Evolutionary conservation across 495 filamentous ascomycete species (phyloP).

Genomic region (Durotheca rogersii): DNA sequence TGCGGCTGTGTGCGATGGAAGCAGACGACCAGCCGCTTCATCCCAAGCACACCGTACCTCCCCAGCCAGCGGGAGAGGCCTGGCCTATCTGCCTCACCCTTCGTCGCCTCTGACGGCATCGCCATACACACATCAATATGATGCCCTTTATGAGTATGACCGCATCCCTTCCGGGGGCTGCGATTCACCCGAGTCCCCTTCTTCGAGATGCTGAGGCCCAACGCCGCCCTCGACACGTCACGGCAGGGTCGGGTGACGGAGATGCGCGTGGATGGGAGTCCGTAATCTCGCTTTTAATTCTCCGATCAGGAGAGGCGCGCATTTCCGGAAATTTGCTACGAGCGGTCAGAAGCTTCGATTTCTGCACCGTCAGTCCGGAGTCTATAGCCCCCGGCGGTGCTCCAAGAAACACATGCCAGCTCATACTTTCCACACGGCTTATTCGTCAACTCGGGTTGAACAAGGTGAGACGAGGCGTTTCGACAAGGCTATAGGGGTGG

Average conservation of each 20-base stretch:
- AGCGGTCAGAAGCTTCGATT: constrained; percentile 5
- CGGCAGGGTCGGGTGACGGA: neutral
- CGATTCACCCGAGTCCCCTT: no score
- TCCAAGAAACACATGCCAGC: constrained; percentile 20
- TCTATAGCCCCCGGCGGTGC: constrained; percentile 1
- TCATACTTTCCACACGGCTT: constrained; percentile 9
- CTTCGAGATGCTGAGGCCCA: no score
- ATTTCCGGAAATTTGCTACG: neutral
- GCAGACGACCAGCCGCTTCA: constrained; percentile 1
- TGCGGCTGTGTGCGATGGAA: constrained; percentile 2
- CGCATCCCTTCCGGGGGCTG: no score
- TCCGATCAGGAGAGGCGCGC: neutral
- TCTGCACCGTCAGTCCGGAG: neutral
- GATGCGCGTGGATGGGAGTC: neutral
- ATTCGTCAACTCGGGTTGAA: constrained; percentile 6
- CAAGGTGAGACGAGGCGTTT: constrained; percentile 16
- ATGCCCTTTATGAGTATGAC: neutral
- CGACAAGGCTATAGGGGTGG: neutral
- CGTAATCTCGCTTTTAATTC: neutral
- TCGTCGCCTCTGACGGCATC: constrained; percentile 11
- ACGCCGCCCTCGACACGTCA: neutral
- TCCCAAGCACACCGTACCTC: constrained; percentile 4
- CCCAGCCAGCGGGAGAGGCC: no score
- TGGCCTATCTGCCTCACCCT: constrained; percentile 7
- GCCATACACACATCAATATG: neutral